Evolutionary conservation across 345 rosid species (phyloP).

Genomic region (Odontarrhena argentea): DNA sequence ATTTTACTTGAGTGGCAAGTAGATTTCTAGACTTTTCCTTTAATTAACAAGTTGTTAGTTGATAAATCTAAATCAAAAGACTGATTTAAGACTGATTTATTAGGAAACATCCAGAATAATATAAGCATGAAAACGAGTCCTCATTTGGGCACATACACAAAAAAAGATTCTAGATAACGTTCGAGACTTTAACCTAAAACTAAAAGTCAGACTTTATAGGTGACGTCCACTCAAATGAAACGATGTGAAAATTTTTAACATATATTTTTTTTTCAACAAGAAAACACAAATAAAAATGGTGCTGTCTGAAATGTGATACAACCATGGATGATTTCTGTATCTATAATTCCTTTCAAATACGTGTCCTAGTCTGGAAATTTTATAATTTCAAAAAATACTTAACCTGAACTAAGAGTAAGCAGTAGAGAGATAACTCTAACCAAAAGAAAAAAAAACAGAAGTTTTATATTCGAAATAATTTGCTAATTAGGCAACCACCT

Average conservation of each 20-base stretch:
- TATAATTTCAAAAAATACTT: too few relatives aligned
- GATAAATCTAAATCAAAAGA: slow-evolving; percentile 5
- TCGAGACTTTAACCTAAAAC: not conserved
- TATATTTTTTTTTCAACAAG: not conserved
- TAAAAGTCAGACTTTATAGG: not conserved
- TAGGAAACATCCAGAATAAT: slow-evolving; percentile 3
- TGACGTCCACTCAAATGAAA: slow-evolving; percentile 22
- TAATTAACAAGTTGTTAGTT: slow-evolving; percentile 1
- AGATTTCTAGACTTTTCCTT: not conserved
- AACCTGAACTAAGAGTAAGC: not conserved
- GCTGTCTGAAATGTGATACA: not conserved
- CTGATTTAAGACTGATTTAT: not conserved
- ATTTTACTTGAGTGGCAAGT: slow-evolving; percentile 30
- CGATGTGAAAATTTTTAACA: not conserved
- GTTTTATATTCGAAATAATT: not conserved
- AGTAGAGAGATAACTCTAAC: not conserved
- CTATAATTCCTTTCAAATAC: too few relatives aligned
- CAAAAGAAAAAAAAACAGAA: too few relatives aligned
- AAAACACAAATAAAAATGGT: not conserved
- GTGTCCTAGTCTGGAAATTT: too few relatives aligned
- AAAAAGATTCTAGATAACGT: slow-evolving; percentile 9
- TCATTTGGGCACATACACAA: not conserved
- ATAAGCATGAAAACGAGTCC: slow-evolving; percentile 12
- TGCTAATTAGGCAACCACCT: not conserved
- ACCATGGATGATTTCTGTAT: not conserved